Conservation (phyloP, 176 grass and related monocot genomes). For the Hyparrhenia diplandra region DNA sequence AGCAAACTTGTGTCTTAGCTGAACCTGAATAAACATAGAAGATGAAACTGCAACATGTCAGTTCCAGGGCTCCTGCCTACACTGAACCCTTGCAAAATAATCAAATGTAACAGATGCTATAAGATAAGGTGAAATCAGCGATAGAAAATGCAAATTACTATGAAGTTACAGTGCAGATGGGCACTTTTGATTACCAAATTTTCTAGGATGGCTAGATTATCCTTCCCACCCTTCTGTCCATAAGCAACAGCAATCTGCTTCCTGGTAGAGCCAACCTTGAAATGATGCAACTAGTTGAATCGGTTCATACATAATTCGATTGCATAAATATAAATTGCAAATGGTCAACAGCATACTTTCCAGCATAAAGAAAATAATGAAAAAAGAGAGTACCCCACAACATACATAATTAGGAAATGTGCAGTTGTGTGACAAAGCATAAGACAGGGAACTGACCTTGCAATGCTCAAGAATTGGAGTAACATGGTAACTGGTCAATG, state of each 20-base stretch:
- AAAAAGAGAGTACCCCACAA: neutral
- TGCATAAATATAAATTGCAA: conserved; percentile 1
- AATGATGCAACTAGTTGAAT: conserved; percentile 8
- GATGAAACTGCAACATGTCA: conserved; percentile 24
- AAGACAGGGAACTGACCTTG: conserved; percentile 50
- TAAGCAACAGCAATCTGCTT: conserved; percentile 73
- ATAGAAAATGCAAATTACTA: conserved; percentile 9
- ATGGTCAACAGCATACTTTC: conserved; percentile 5
- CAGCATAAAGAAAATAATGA: neutral
- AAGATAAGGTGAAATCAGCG: conserved; percentile 18
- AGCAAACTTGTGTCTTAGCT: conserved; percentile 68
- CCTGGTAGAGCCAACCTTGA: conserved; percentile 72
- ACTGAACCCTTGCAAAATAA: conserved; percentile 18
- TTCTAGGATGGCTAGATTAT: conserved; percentile 80
- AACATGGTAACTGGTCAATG: conserved; percentile 67
- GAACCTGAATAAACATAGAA: conserved; percentile 49
- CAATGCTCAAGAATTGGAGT: conserved; percentile 96
- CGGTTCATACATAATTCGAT: neutral
- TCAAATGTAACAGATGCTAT: conserved; percentile 6
- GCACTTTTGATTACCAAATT: conserved; percentile 64
- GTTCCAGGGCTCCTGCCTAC: neutral
- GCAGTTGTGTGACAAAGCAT: neutral
- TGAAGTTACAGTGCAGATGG: neutral
- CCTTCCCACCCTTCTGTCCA: conserved; percentile 80
- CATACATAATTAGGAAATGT: neutral